These are phyloP conservation scores for Calocera cornea DNA, from an alignment of 768 basidiomycete genomes.

Conservation along the genomic window DNA sequence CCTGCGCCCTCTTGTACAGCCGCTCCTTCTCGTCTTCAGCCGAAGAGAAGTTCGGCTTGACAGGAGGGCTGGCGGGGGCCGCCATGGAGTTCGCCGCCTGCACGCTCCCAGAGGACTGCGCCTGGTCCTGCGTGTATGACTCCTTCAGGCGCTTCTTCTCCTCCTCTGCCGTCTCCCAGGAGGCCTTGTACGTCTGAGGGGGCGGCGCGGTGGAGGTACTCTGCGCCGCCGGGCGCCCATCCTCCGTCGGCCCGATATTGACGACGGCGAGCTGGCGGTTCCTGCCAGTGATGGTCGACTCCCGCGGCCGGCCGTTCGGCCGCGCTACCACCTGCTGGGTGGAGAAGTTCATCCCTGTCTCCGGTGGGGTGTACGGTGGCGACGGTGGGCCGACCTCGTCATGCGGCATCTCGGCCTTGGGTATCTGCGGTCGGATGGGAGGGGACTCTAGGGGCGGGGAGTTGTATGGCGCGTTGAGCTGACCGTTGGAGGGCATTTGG, in stretches of 20 bases:
- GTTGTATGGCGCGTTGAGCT: background rate
- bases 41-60: background rate
- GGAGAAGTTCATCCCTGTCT: background rate
- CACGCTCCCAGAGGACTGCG: background rate
- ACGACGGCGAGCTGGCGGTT: background rate
- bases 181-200: constrained; percentile 12
- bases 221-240: background rate
- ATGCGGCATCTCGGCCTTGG: background rate
- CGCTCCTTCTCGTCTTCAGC: constrained; percentile 10
- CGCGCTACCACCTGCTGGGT: background rate
- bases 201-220: background rate
- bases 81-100: background rate
- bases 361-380: background rate
- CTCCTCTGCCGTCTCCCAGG: constrained; percentile 28
- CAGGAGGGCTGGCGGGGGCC: background rate
- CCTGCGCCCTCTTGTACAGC: constrained; percentile 7
- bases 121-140: background rate
- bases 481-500: background rate
- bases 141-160: constrained; percentile 30
- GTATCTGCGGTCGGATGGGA: background rate
- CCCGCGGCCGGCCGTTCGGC: background rate
- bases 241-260: background rate
- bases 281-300: background rate
- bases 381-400: background rate
- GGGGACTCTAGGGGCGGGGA: background rate